phyloP scores from a whole-genome alignment of 306 rosid species.

The Inga leiocalycina region DNA sequence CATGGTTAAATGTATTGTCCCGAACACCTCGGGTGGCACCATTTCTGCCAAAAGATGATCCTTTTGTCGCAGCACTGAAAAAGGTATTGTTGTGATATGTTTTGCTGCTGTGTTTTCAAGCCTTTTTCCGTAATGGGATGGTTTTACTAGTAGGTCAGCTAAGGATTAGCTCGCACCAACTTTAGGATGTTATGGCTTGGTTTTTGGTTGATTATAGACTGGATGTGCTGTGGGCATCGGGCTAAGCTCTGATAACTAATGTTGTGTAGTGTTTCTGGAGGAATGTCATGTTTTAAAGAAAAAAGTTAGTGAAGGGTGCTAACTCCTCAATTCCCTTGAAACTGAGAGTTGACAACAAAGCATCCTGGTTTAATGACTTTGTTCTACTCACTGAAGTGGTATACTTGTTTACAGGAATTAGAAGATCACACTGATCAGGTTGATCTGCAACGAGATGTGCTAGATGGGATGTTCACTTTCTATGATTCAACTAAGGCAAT shows the following conservation, averaged over 20 bases:
- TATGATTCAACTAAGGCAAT: slow-evolving; percentile 71
- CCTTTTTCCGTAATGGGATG: slow-evolving; percentile 5
- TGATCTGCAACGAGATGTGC: slow-evolving; percentile 75
- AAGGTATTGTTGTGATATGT: slow-evolving; percentile 57
- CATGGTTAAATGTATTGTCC: slow-evolving; percentile 90
- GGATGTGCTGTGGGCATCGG: slow-evolving; percentile 3
- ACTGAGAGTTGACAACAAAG: slow-evolving; percentile 1
- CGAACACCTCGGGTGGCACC: slow-evolving; percentile 96
- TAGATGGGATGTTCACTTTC: slow-evolving; percentile 89
- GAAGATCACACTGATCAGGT: slow-evolving; percentile 86
- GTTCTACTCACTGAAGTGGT: slow-evolving; percentile 27
- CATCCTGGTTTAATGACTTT: slow-evolving; percentile 6
- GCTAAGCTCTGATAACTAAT: neutral
- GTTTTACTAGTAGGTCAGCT: slow-evolving; percentile 19
- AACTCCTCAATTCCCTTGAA: neutral
- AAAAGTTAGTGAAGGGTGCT: neutral
- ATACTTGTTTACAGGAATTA: slow-evolving; percentile 65
- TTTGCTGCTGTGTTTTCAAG: neutral
- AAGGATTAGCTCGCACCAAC: slow-evolving; percentile 8
- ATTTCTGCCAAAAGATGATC: slow-evolving; percentile 82
- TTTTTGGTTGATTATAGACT: slow-evolving; percentile 20
- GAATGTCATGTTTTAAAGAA: slow-evolving; percentile 3
- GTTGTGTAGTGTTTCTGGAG: slow-evolving; percentile 15
- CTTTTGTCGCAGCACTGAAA: slow-evolving; percentile 73
- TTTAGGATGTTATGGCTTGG: neutral